These are phyloP conservation scores for Drechslerella stenobrocha DNA, from an alignment of 2,329 filamentous ascomycete genomes.

Conservation along the genomic window DNA sequence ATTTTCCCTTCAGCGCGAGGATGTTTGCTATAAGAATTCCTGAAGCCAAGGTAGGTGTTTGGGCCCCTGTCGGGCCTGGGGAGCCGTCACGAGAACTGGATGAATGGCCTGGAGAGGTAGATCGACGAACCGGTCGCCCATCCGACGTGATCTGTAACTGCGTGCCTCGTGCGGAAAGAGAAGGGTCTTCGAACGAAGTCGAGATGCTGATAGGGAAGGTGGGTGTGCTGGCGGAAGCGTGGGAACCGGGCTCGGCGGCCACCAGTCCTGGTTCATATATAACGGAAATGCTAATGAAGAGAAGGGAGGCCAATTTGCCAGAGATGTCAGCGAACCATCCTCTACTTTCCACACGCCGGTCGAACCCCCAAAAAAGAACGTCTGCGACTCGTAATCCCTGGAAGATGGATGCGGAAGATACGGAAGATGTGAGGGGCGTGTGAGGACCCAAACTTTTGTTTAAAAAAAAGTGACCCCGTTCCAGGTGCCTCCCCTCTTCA, in stretches of 20 bases:
- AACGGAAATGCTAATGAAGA: neutral
- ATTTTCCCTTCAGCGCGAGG: slow-evolving; percentile 36
- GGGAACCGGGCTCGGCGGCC: slow-evolving; percentile 28
- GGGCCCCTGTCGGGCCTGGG: slow-evolving; percentile 20
- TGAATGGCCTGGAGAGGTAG: slow-evolving; percentile 35
- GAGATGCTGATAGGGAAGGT: slow-evolving; percentile 48
- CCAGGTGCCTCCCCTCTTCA: neutral
- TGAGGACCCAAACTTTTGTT: neutral
- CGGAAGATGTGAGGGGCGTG: neutral
- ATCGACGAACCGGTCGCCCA: slow-evolving; percentile 36
- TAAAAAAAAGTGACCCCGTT: neutral
- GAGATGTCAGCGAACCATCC: slow-evolving; percentile 8
- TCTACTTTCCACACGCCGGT: neutral
- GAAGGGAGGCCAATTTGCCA: slow-evolving; percentile 7
- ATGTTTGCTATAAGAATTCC: slow-evolving; percentile 40
- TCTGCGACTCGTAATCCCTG: too few relatives aligned
- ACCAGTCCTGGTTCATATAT: slow-evolving; percentile 31
- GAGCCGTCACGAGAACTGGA: slow-evolving; percentile 39
- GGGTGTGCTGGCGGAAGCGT: slow-evolving; percentile 23
- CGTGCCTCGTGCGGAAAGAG: slow-evolving; percentile 19
- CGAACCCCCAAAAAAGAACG: neutral
- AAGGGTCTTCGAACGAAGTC: slow-evolving; percentile 45
- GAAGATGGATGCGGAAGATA: neutral
- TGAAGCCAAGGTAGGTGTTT: slow-evolving; percentile 39
- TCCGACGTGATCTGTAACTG: slow-evolving; percentile 41